phyloP scores from a whole-genome alignment of 2,329 filamentous ascomycete species.

The Fusarium piperis region DNA sequence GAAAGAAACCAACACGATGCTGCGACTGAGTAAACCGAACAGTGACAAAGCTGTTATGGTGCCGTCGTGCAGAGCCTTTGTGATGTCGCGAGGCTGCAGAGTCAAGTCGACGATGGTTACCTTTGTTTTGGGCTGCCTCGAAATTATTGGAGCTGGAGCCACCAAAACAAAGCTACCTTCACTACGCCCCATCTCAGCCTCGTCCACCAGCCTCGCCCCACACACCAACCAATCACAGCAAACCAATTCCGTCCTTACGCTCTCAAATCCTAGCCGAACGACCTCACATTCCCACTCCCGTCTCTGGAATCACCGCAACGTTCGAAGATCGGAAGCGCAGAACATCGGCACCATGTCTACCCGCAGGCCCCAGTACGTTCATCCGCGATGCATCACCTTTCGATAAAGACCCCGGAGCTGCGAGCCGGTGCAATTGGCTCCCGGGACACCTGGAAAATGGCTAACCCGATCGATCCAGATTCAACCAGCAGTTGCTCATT shows the following conservation, averaged over 20 bases:
- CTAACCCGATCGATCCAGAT: constrained; percentile 66
- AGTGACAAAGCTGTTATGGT: background rate
- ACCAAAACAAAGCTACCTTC: constrained; percentile 42
- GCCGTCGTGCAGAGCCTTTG: background rate
- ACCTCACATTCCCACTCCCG: constrained; percentile 42
- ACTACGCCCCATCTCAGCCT: constrained; percentile 26
- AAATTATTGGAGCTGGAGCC: constrained; percentile 44
- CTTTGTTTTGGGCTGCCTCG: constrained; percentile 38
- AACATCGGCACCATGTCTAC: constrained; percentile 51
- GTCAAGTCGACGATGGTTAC: constrained; percentile 11
- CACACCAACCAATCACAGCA: constrained; percentile 48
- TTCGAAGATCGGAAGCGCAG: constrained; percentile 42
- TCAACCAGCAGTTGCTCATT: constrained; percentile 92
- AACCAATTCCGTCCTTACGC: constrained; percentile 54
- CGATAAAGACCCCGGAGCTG: background rate
- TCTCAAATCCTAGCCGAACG: constrained; percentile 47
- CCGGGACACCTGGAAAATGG: constrained; percentile 27
- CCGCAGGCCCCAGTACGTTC: constrained; percentile 55
- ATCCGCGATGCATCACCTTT: background rate
- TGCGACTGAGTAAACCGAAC: background rate
- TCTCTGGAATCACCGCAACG: constrained; percentile 43
- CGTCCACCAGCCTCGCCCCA: constrained; percentile 45
- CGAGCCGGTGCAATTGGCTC: constrained; percentile 35
- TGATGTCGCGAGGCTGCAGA: constrained; percentile 29
- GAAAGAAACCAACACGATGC: constrained; percentile 2